phyloP scores from a whole-genome alignment of 1,284 basidiomycete genomes.

The Trichosporon sp. region DNA sequence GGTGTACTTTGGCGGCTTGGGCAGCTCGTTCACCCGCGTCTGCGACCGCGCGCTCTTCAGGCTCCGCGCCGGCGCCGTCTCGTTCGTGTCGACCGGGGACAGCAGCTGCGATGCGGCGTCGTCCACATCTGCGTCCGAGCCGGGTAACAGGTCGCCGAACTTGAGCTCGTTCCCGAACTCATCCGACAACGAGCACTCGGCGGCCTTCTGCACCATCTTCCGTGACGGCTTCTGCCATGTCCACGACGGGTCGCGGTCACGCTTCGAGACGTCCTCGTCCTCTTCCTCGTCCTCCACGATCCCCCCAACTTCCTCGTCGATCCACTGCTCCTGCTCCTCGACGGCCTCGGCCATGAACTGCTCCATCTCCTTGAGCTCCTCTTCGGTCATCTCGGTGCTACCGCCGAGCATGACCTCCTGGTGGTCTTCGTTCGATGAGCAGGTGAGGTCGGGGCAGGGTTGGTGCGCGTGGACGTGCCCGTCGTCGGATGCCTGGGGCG shows the following conservation, averaged over 20 bases:
- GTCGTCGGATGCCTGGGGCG: not conserved
- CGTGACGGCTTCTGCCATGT: not conserved
- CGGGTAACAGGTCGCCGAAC: slow-evolving; percentile 40
- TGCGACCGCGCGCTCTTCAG: not conserved
- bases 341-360: not conserved
- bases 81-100: not conserved
- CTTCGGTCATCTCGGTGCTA: not conserved
- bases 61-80: not conserved
- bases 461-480: not conserved
- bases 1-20: not conserved
- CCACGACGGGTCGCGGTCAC: not conserved
- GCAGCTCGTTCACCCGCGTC: not conserved
- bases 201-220: slow-evolving; percentile 23
- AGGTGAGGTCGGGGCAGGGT: not conserved
- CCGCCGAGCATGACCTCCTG: not conserved
- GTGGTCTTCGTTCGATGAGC: not conserved
- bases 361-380: not conserved
- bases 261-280: not conserved
- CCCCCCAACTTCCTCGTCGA: not conserved
- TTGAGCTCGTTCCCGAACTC: slow-evolving; percentile 36
- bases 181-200: slow-evolving; percentile 37
- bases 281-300: not conserved
- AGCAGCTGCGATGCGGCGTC: not conserved
- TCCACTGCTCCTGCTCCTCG: not conserved
- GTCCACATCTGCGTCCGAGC: not conserved